Evolutionary conservation across 371 early-diverging fungal species (phyloP), one percentile per base, ranked within the genome.

Genomic region (Choanephora cucurbitarum): DNA sequence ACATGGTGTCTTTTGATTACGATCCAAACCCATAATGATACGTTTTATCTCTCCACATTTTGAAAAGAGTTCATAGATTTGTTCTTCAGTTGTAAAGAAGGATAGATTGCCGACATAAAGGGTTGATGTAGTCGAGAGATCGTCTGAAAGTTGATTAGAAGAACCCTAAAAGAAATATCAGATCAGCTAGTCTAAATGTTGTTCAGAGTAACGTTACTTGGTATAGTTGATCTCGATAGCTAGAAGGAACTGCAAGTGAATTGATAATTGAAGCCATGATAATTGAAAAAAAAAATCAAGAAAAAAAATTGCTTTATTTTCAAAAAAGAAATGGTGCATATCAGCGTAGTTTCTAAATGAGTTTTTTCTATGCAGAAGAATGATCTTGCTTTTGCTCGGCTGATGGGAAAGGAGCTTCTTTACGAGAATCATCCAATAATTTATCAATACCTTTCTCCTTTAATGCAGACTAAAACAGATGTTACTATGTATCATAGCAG

Each of bases 71-170:
- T 95, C 96, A 71, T 95, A 91, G 23, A 99, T 87, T 75, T 99
- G 99, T 81, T 98, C 99, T 77, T 99, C 99, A 4, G 97, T 94
- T 6, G 98, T 99, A 76, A 87, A 97, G 68, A 97, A 98, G 9
- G 95, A 93, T 32, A 99, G 79, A 77, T 99, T 99, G 55, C 99
- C 99, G 28, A 98, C 91, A 65, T 99, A 99, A 23, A 99, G 83
- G 11, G 99, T 99, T 0, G 87, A 78, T 9, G 88, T 86, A 17
- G 75, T 75, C 11, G 82, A 77, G 24, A 94, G 80, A 51, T 89
- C 91, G 40, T 77, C 72, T 9, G 77, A 70, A 58, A 88, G 83
- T 63, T 93, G 88, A 49, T 81, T 79, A 0, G 79, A 75, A 10
- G 88, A 82, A 14, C 94, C 94, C 84, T 91, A n/a, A n/a, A n/a